Evolutionary conservation across 768 basidiomycete genomes (phyloP).

Genomic region (Phlebiopsis flavidoalba): DNA sequence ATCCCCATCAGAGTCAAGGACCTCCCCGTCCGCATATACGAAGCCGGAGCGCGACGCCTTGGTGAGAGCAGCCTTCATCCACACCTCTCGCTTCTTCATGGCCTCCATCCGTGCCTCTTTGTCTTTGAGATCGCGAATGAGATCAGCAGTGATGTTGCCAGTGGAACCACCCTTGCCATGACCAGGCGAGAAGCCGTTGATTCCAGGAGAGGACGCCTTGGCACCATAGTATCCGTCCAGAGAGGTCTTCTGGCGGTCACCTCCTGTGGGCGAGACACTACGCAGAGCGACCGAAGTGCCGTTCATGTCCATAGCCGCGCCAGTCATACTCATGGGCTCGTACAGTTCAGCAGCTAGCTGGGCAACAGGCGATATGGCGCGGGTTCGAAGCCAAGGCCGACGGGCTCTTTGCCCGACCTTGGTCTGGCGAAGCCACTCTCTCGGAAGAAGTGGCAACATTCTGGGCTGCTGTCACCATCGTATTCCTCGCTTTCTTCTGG

Average conservation of each 20-base stretch:
- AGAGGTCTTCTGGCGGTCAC: slow-evolving; percentile 49
- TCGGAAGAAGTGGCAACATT: slow-evolving; percentile 33
- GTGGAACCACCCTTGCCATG: slow-evolving; percentile 49
- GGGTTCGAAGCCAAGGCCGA: slow-evolving; percentile 35
- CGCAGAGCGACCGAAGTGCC: slow-evolving; percentile 38
- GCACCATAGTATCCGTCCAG: slow-evolving; percentile 55
- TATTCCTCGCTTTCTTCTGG: slow-evolving; percentile 37
- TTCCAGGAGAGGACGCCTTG: slow-evolving; percentile 36
- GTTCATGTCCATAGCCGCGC: slow-evolving; percentile 49
- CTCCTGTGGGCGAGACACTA: slow-evolving; percentile 48
- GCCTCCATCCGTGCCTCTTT: slow-evolving; percentile 80
- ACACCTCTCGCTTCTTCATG: slow-evolving; percentile 70
- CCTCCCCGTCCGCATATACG: slow-evolving; percentile 52
- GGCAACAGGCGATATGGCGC: slow-evolving; percentile 56
- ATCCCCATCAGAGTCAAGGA: slow-evolving; percentile 29
- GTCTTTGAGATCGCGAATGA: slow-evolving; percentile 72
- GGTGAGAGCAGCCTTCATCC: slow-evolving; percentile 79
- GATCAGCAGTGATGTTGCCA: slow-evolving; percentile 67
- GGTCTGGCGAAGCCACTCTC: slow-evolving; percentile 56
- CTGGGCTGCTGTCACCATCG: slow-evolving; percentile 46
- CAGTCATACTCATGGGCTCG: slow-evolving; percentile 47
- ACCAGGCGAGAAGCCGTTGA: slow-evolving; percentile 38
- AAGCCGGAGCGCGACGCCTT: slow-evolving; percentile 79
- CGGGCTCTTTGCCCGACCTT: slow-evolving; percentile 56
- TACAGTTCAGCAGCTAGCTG: slow-evolving; percentile 21